Conservation (phyloP, 2,329 filamentous ascomycete species). For the Neonectria faginata region DNA sequence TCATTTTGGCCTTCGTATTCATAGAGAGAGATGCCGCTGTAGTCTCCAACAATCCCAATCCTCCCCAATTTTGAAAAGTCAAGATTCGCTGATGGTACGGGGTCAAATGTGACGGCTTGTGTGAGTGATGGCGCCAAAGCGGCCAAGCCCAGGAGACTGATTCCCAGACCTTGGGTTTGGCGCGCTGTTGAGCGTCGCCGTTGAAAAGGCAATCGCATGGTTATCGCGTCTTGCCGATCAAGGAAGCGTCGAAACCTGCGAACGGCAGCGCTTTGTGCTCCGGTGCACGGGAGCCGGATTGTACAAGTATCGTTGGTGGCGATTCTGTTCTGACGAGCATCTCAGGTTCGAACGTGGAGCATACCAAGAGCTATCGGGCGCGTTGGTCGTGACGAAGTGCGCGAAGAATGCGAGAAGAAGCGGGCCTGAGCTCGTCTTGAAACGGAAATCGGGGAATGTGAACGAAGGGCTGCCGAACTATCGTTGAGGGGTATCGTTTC, state of each 20-base stretch:
- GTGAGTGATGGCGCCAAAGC: conserved; percentile 57
- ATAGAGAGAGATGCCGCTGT: conserved; percentile 91
- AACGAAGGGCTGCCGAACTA: conserved; percentile 15
- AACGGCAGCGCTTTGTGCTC: conserved; percentile 13
- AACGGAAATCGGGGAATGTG: conserved; percentile 5
- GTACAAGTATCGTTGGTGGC: conserved; percentile 31
- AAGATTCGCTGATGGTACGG: conserved; percentile 76
- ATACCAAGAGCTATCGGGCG: conserved; percentile 43
- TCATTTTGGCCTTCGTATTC: conserved; percentile 85
- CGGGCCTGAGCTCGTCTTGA: background rate
- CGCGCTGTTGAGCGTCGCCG: conserved; percentile 56
- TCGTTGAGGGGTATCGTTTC: conserved; percentile 17
- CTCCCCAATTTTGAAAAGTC: conserved; percentile 83
- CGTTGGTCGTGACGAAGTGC: conserved; percentile 31
- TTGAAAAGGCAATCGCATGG: conserved; percentile 63
- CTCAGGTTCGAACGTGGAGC: conserved; percentile 45
- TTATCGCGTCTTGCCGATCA: conserved; percentile 42
- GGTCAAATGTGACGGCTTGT: conserved; percentile 68
- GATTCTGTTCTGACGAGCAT: conserved; percentile 43
- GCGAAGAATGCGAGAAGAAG: conserved; percentile 20
- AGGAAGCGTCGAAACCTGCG: conserved; percentile 27
- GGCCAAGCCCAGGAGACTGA: conserved; percentile 55
- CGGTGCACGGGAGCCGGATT: conserved; percentile 24
- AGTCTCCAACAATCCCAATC: conserved; percentile 89
- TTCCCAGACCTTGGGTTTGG: conserved; percentile 47